Base-by-base conservation (phyloP, 257 asterid genomes). In the Solanum etuberosum region DNA sequence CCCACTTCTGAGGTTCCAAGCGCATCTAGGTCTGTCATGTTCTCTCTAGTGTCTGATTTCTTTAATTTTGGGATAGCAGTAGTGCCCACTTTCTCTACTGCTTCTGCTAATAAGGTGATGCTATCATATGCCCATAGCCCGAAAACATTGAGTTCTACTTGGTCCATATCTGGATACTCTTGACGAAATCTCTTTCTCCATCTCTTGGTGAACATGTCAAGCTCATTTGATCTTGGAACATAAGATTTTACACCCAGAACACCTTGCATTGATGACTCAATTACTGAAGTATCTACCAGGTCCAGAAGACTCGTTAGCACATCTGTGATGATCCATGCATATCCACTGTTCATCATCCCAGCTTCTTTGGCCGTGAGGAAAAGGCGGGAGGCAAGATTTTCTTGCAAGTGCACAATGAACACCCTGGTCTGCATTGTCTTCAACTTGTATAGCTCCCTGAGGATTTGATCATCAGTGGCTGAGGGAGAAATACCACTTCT, bases 51-150 rank as follows among this genome's bases (percentile, higher is more conserved):
- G 4, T 20, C 84, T 35, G 83, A 10, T 40, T 46, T 87, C 84
- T 77, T 86, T 72, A 78, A 85, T 25, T 21, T 67, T 16, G 88
- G 87, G 23, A 21, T 59, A 67, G 70, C 40, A 21, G 54, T 83
- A 37, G 27, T 13, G 21, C 91, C 89, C 38, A 83, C 87, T 57
- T 42, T 84, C 73, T 91, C 93, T 16, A 89, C 31, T 71, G 89
- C 93, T 73, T 37, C 86, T 15, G 94, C 94, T 40, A 93, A 63
- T 42, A 91, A 90, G 31, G 37, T 73, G 1, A 42, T 81, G 65
- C 90, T 88, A 65, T 93, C 94, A 63, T 93, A 93, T 5, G 93
- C 95, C 96, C 93, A 92, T 70, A 90, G 38, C 51, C 94, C 96
- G 7, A 88, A 92, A 54, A 89, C 91, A 86, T 90, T 90, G 20